Percentiles rank a stretch among this genome's conserved stretches.
phyloP scores from a whole-genome alignment of 345 rosid genomes.

The Clarkia xantiana region DNA sequence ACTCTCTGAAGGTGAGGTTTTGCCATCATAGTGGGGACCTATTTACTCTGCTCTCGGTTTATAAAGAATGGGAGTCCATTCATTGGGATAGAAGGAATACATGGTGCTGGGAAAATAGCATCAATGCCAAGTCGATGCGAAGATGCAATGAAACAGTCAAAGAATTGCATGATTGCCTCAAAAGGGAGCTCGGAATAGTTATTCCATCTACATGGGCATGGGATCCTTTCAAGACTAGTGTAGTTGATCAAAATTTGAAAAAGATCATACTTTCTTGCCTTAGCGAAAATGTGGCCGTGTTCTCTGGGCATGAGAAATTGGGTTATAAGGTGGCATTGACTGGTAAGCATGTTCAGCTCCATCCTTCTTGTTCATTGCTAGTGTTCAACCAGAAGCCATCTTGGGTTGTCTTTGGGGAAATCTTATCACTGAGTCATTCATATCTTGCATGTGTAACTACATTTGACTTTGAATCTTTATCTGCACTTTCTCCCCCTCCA shows the following conservation, averaged over 20 bases:
- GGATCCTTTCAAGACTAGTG: constrained; percentile 34
- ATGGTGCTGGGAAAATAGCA: constrained; percentile 92
- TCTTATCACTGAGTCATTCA: constrained; percentile 37
- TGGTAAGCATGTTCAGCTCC: constrained; percentile 62
- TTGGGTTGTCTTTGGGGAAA: constrained; percentile 87
- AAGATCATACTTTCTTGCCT: constrained; percentile 55
- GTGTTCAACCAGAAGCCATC: constrained; percentile 61
- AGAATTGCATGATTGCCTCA: constrained; percentile 55
- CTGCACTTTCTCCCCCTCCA: constrained; percentile 50
- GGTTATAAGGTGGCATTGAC: constrained; percentile 81
- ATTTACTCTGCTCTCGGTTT: constrained; percentile 76
- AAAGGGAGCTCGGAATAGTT: constrained; percentile 44
- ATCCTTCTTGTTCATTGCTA: constrained; percentile 78
- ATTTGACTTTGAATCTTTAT: constrained; percentile 52
- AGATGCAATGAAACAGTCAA: constrained; percentile 68
- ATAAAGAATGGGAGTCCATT: constrained; percentile 60
- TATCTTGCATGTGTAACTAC: constrained; percentile 85
- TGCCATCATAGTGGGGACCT: constrained; percentile 73
- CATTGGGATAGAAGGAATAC: constrained; percentile 34
- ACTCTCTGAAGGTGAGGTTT: constrained; percentile 66
- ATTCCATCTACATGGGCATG: constrained; percentile 55
- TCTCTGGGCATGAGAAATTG: constrained; percentile 64
- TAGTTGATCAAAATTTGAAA: constrained; percentile 36
- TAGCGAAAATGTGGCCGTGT: constrained; percentile 79
- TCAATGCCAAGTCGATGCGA: constrained; percentile 87